A percentile compares a stretch with the other conserved stretches of the same genome.
These are phyloP conservation scores for Graphilbum ipis-grandicollis DNA, from an alignment of 2,329 filamentous ascomycete genomes.

Conservation along the genomic window DNA sequence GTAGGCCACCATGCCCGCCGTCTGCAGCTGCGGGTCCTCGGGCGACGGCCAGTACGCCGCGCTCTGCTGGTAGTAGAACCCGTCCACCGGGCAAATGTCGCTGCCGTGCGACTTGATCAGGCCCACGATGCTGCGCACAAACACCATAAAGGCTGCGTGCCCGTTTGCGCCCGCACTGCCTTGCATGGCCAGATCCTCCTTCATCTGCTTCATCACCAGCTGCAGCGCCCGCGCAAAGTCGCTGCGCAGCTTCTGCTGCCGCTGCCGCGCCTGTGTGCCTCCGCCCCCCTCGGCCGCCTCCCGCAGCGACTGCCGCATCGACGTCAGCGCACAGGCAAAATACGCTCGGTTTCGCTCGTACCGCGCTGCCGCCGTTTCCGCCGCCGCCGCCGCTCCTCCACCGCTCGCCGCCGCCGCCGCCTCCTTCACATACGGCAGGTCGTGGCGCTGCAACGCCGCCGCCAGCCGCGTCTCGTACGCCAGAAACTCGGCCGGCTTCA, in stretches of 20 bases:
- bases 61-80: constrained; percentile 38
- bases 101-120: constrained; percentile 35
- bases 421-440: constrained; percentile 25
- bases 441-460: constrained; percentile 23
- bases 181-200: constrained; percentile 26
- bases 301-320: constrained; percentile 31
- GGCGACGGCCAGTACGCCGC: constrained; percentile 35
- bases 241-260: constrained; percentile 17
- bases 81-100: constrained; percentile 34
- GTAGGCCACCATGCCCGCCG: constrained; percentile 37
- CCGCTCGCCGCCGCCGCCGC: constrained; percentile 14
- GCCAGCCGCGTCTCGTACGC: constrained; percentile 33
- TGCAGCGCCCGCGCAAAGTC: constrained; percentile 27
- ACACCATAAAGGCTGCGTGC: constrained; percentile 30
- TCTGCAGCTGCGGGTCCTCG: constrained; percentile 38
- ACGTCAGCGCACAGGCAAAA: constrained; percentile 29
- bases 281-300: constrained; percentile 18
- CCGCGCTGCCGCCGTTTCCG: constrained; percentile 9
- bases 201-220: constrained; percentile 35
- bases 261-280: constrained; percentile 11
- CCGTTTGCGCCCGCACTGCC: constrained; percentile 14
- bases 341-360: constrained; percentile 31
- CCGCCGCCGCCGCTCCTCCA: constrained; percentile 14
- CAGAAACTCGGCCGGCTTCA: constrained; percentile 28
- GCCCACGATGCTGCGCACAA: constrained; percentile 32